A percentile compares a stretch with the other conserved stretches of the same genome.
These are phyloP conservation scores for Pythium diclinum DNA, from an alignment of 352 stramenopile genomes.

Conservation along the genomic window DNA sequence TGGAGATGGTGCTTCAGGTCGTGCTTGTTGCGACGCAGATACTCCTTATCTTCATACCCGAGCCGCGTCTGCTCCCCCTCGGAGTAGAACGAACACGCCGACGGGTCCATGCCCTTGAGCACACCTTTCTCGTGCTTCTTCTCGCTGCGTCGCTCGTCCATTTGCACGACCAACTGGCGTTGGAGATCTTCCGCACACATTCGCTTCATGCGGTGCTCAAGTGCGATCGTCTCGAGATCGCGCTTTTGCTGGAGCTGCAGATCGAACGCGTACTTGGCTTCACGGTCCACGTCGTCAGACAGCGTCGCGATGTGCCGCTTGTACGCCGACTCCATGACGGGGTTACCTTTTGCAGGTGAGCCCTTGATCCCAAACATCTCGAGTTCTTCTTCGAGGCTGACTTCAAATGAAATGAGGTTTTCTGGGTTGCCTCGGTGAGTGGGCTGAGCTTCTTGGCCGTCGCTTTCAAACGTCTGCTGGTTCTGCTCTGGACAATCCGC, in stretches of 20 bases:
- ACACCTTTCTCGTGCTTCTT: conserved; percentile 34
- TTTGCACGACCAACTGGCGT: conserved; percentile 50
- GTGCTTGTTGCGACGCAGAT: conserved; percentile 38
- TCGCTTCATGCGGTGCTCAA: conserved; percentile 46
- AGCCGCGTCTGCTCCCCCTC: conserved; percentile 49
- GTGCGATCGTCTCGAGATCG: conserved; percentile 49
- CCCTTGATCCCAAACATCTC: conserved; percentile 43
- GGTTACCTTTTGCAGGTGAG: conserved; percentile 37
- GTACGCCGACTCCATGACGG: conserved; percentile 60
- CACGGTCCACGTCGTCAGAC: conserved; percentile 48
- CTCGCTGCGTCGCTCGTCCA: conserved; percentile 35
- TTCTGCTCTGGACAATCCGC: neutral
- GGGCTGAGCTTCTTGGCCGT: conserved; percentile 38
- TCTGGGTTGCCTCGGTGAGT: conserved; percentile 53
- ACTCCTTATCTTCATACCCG: conserved; percentile 50
- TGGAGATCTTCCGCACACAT: conserved; percentile 56
- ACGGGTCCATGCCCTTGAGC: conserved; percentile 36
- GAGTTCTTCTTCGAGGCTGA: conserved; percentile 55
- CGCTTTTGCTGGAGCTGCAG: conserved; percentile 50
- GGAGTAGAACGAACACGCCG: conserved; percentile 54
- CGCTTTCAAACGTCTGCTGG: conserved; percentile 30
- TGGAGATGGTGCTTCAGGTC: conserved; percentile 57
- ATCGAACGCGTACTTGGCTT: conserved; percentile 58
- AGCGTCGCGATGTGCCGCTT: conserved; percentile 50
- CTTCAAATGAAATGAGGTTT: conserved; percentile 41